Evolutionary conservation across 495 filamentous ascomycete species (phyloP).

Genomic region (Usnea hakonensis): DNA sequence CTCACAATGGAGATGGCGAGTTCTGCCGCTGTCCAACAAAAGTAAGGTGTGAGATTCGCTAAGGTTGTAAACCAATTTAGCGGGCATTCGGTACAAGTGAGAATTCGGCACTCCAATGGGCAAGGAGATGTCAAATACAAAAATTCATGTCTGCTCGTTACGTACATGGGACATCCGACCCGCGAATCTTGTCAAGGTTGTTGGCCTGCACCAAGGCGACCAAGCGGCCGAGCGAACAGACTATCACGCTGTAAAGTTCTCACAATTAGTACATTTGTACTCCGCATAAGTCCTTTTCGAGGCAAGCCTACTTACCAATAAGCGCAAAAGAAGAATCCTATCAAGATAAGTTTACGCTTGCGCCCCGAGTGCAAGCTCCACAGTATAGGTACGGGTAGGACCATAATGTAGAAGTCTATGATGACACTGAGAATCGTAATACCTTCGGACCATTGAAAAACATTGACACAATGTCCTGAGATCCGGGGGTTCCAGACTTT

Average conservation of each 20-base stretch:
- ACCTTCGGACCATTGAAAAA: neutral
- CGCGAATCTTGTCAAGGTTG: neutral
- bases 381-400: neutral
- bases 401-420: neutral
- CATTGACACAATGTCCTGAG: neutral
- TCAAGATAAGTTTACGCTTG: neutral
- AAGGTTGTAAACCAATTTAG: neutral
- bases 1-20: neutral
- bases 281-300: neutral
- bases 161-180: neutral
- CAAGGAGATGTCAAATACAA: too few relatives aligned
- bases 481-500: neutral
- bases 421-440: neutral
- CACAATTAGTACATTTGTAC: neutral
- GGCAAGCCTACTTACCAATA: neutral
- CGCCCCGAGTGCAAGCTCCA: neutral
- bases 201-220: neutral
- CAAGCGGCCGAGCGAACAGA: neutral
- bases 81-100: neutral
- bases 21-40: neutral
- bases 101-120: too few relatives aligned
- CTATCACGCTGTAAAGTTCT: neutral
- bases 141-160: too few relatives aligned
- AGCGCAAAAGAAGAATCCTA: slow-evolving; percentile 1
- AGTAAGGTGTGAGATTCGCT: neutral